Evolutionary conservation across 2,329 filamentous ascomycete genomes (phyloP).

Genomic region (Hypoxylon sp.): DNA sequence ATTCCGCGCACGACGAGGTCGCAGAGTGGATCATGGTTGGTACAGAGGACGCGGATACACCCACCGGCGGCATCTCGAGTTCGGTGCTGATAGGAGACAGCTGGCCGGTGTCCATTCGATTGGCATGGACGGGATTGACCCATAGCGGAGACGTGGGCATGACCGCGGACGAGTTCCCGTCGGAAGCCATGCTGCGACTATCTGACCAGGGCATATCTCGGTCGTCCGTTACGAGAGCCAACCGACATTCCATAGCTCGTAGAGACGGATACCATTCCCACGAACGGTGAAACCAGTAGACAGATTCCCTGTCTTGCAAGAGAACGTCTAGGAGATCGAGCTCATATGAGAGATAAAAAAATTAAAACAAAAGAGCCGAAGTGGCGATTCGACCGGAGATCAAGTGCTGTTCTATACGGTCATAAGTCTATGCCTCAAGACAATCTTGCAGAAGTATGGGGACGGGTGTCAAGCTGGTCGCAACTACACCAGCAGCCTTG

Average conservation of each 20-base stretch:
- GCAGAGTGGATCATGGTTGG: conserved; percentile 56
- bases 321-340: conserved; percentile 12
- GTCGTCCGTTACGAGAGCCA: conserved; percentile 53
- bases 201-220: conserved; percentile 56
- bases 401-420: conserved; percentile 35
- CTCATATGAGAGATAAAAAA: conserved; percentile 22
- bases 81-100: conserved; percentile 62
- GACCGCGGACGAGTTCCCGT: conserved; percentile 49
- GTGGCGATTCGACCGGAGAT: conserved; percentile 41
- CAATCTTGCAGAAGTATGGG: conserved; percentile 37
- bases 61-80: conserved; percentile 51
- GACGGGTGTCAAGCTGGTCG: conserved; percentile 35
- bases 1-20: conserved; percentile 56
- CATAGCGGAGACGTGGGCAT: conserved; percentile 50
- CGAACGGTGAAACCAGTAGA: conserved; percentile 28
- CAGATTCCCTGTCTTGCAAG: conserved; percentile 14
- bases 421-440: conserved; percentile 36
- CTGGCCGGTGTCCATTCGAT: conserved; percentile 55
- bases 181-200: conserved; percentile 55
- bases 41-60: conserved; percentile 50
- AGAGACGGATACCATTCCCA: conserved; percentile 50
- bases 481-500: conserved; percentile 20
- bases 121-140: conserved; percentile 43
- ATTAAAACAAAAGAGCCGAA: conserved; percentile 30
- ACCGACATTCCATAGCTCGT: conserved; percentile 58